phyloP scores from a whole-genome alignment of 208 protist genomes.

The Herpetomonas samuelpessoai region DNA sequence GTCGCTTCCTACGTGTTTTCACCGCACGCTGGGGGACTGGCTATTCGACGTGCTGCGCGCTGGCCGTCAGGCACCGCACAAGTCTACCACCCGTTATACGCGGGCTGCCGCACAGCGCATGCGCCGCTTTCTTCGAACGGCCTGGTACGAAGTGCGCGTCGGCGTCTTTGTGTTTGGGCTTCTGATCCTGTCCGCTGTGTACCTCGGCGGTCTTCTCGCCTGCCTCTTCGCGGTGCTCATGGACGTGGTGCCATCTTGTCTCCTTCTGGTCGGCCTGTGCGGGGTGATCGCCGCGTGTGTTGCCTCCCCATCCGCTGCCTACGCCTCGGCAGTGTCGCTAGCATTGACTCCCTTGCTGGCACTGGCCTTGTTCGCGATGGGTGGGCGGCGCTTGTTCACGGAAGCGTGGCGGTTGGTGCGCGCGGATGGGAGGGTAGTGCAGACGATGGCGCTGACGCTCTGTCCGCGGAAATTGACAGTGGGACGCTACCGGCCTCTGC shows the following conservation, averaged over 20 bases:
- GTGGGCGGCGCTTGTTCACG: background rate
- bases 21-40: too few species aligned
- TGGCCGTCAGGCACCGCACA: too few species aligned
- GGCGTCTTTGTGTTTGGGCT: background rate
- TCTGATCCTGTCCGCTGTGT: background rate
- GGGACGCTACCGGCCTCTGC: too few species aligned
- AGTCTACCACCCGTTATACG: too few species aligned
- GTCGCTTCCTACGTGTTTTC: too few species aligned
- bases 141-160: background rate
- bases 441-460: background rate
- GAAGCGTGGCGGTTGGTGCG: background rate
- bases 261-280: background rate
- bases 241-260: background rate
- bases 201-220: background rate
- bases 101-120: background rate
- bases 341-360: background rate
- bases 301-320: background rate
- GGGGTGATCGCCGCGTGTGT: background rate
- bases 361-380: background rate
- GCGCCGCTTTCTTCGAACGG: background rate
- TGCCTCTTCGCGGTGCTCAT: background rate
- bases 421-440: background rate
- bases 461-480: too few species aligned
- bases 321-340: background rate
- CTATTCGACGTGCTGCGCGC: too few species aligned